Evolutionary conservation across 257 asterid genomes (phyloP).

Genomic region (Agastache rugosa): DNA sequence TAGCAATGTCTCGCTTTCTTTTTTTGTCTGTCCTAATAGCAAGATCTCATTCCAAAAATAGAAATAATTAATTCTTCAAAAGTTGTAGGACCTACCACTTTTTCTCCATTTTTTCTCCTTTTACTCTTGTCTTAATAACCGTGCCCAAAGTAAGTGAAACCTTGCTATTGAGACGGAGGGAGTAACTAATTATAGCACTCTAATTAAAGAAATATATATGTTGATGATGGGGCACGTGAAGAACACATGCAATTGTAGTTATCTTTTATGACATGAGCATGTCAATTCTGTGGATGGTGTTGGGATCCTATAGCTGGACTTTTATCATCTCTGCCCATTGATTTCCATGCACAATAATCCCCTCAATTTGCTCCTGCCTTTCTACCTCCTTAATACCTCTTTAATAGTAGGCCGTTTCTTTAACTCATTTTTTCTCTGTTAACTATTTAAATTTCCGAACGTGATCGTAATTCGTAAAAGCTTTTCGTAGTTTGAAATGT

Average conservation of each 20-base stretch:
- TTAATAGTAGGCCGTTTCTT: neutral
- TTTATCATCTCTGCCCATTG: neutral
- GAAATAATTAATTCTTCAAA: too few relatives aligned
- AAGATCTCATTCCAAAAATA: too few relatives aligned
- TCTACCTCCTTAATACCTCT: neutral
- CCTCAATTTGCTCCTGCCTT: neutral
- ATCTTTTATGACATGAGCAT: constrained; percentile 10
- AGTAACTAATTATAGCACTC: too few relatives aligned
- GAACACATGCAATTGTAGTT: constrained; percentile 2
- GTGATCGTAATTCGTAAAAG: neutral
- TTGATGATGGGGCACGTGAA: neutral
- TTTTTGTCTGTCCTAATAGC: too few relatives aligned
- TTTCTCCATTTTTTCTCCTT: too few relatives aligned
- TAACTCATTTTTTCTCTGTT: neutral
- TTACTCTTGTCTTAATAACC: too few relatives aligned
- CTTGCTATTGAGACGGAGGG: too few relatives aligned
- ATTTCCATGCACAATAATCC: neutral
- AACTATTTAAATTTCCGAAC: neutral
- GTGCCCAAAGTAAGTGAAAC: too few relatives aligned
- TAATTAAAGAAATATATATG: too few relatives aligned
- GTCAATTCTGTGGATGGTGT: constrained; percentile 12
- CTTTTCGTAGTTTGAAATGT: neutral
- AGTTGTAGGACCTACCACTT: too few relatives aligned
- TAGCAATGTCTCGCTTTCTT: too few relatives aligned
- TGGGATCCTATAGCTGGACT: neutral